Evolutionary conservation across 2,329 filamentous ascomycete species (phyloP).

Genomic region (Setomelanomma holmii): DNA sequence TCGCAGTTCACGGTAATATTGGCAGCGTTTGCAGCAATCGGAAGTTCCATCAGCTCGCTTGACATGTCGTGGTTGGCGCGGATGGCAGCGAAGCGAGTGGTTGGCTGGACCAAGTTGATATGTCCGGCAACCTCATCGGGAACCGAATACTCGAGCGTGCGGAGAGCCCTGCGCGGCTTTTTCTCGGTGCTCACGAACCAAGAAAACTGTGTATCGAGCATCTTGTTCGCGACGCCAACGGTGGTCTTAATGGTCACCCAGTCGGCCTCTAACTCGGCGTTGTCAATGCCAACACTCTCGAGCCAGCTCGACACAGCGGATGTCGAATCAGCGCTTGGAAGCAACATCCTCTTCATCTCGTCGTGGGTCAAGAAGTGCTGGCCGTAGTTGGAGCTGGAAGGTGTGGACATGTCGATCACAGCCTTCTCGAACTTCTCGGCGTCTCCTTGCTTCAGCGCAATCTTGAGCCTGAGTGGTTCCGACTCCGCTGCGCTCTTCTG

Average conservation of each 20-base stretch:
- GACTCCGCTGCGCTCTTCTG: constrained; percentile 23
- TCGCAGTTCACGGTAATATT: constrained; percentile 28
- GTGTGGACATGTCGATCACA: constrained; percentile 55
- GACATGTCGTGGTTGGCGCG: constrained; percentile 27
- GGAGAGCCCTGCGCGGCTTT: constrained; percentile 52
- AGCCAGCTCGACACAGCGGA: constrained; percentile 54
- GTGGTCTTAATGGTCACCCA: constrained; percentile 49
- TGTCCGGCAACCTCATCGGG: constrained; percentile 47
- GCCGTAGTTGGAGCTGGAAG: constrained; percentile 57
- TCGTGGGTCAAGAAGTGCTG: constrained; percentile 54
- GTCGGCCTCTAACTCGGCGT: constrained; percentile 49
- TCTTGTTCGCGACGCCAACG: constrained; percentile 46
- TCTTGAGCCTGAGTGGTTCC: constrained; percentile 36
- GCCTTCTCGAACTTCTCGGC: constrained; percentile 48
- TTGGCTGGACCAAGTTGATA: constrained; percentile 60
- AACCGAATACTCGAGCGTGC: constrained; percentile 52
- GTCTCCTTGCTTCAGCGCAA: constrained; percentile 39
- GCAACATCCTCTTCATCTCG: constrained; percentile 54
- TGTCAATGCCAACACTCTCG: constrained; percentile 47
- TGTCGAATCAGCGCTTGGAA: constrained; percentile 47
- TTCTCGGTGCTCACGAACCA: constrained; percentile 49
- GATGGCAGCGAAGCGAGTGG: constrained; percentile 56
- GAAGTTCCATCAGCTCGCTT: constrained; percentile 24
- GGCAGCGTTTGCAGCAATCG: constrained; percentile 15
- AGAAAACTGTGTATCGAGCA: constrained; percentile 59